Evolutionary conservation across 495 filamentous ascomycete genomes (phyloP).

Genomic region (Cudoniella acicularis): DNA sequence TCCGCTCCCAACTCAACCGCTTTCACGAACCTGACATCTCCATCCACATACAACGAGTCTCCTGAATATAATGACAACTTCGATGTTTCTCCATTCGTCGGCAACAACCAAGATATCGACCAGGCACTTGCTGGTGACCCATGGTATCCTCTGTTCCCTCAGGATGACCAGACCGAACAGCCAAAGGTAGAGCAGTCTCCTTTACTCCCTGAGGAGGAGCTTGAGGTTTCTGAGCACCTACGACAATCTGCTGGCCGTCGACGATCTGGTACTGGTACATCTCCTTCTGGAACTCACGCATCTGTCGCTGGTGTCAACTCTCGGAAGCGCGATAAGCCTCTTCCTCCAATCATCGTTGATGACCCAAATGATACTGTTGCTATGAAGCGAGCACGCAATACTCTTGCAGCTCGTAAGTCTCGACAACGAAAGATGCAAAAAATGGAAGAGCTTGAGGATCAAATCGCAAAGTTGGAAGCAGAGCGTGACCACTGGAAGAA

Average conservation of each 20-base stretch:
- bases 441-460: conserved; percentile 50
- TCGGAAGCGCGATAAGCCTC: conserved; percentile 70
- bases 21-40: conserved; percentile 83
- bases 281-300: conserved; percentile 55
- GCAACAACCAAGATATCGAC: conserved; percentile 42
- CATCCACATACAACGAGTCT: conserved; percentile 69
- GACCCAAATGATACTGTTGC: conserved; percentile 70
- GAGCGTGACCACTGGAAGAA: conserved; percentile 59
- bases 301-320: conserved; percentile 65
- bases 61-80: conserved; percentile 63
- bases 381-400: conserved; percentile 93
- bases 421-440: conserved; percentile 64
- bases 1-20: conserved; percentile 81
- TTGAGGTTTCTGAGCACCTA: conserved; percentile 38
- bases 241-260: conserved; percentile 19
- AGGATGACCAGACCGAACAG: conserved; percentile 29
- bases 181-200: conserved; percentile 31
- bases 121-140: conserved; percentile 31
- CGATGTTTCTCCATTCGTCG: conserved; percentile 72
- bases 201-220: conserved; percentile 39
- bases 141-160: conserved; percentile 71
- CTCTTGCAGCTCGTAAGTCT: conserved; percentile 91
- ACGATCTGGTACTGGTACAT: conserved; percentile 39
- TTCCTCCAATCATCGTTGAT: conserved; percentile 72
- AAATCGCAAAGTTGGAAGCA: conserved; percentile 42